These are phyloP conservation scores for Funneliformis caledonium DNA, from an alignment of 371 early-diverging fungal genomes.

Conservation along the genomic window DNA sequence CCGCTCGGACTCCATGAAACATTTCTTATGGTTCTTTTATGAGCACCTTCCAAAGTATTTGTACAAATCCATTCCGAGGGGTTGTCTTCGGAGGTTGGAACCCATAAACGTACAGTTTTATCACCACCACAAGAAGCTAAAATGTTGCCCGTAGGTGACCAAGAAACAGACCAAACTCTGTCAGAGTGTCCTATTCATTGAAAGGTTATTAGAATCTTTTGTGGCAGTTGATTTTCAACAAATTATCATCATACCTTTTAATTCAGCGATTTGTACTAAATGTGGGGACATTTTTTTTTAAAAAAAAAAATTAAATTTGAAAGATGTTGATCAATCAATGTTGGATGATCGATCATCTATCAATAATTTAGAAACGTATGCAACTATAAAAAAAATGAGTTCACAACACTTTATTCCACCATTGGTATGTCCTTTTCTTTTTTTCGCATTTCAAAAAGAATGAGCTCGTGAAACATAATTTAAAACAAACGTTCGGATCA, in stretches of 20 bases:
- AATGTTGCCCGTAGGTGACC: conserved; percentile 79
- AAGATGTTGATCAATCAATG: no score
- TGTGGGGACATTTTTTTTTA: conserved; percentile 12
- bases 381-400: conserved; percentile 48
- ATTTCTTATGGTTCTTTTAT: conserved; percentile 89
- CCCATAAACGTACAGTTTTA: conserved; percentile 87
- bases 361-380: background rate
- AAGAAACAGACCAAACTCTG: conserved; percentile 90
- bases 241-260: conserved; percentile 41
- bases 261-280: conserved; percentile 46
- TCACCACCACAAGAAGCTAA: conserved; percentile 89
- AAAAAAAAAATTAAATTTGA: background rate
- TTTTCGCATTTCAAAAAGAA: conserved; percentile 29
- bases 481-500: background rate
- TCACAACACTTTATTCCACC: conserved; percentile 83
- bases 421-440: conserved; percentile 53
- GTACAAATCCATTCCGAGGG: conserved; percentile 72
- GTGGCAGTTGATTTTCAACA: background rate
- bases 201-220: background rate
- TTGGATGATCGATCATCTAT: no score
- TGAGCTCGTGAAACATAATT: no score
- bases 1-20: conserved; percentile 86
- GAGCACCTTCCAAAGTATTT: conserved; percentile 82
- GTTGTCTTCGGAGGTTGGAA: conserved; percentile 47
- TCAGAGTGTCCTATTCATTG: conserved; percentile 76